phyloP scores from a whole-genome alignment of 116 monocot species.

The Cymodocea nodosa region DNA sequence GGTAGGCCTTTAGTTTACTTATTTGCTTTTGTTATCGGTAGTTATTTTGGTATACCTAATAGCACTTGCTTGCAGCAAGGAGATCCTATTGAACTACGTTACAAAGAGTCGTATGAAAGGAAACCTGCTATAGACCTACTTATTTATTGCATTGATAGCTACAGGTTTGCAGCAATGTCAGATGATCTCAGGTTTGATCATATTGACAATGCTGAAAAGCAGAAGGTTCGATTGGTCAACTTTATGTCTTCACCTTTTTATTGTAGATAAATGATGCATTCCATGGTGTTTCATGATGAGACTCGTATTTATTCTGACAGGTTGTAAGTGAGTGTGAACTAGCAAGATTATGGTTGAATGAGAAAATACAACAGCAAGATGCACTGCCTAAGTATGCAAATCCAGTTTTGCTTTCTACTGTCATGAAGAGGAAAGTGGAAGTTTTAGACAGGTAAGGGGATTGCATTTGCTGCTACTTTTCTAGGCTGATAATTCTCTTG shows the following conservation, averaged over 20 bases:
- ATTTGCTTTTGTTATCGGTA: too few species aligned
- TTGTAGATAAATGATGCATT: neutral
- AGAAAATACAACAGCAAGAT: conserved; percentile 75
- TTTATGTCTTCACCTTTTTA: neutral
- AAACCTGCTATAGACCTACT: conserved; percentile 52
- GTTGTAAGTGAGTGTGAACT: conserved; percentile 60
- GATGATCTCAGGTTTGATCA: conserved; percentile 85
- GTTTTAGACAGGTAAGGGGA: conserved; percentile 59
- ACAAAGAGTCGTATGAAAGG: conserved; percentile 64
- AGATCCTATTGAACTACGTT: conserved; percentile 68
- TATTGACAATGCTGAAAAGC: conserved; percentile 73
- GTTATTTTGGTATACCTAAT: too few species aligned
- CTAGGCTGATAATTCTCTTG: too few species aligned
- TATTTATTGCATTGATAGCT: conserved; percentile 59
- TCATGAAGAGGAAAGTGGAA: conserved; percentile 62
- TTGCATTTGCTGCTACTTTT: too few species aligned
- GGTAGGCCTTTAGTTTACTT: conserved; percentile 12
- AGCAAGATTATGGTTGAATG: conserved; percentile 74
- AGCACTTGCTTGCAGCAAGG: conserved; percentile 47
- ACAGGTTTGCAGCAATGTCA: conserved; percentile 66
- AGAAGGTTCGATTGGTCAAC: conserved; percentile 43
- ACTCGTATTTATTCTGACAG: conserved; percentile 13
- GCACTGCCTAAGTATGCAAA: conserved; percentile 60
- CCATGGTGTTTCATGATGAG: neutral
- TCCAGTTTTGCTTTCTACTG: conserved; percentile 52